phyloP scores from a whole-genome alignment of 2,329 filamentous ascomycete genomes.

The Fulvia fulva region DNA sequence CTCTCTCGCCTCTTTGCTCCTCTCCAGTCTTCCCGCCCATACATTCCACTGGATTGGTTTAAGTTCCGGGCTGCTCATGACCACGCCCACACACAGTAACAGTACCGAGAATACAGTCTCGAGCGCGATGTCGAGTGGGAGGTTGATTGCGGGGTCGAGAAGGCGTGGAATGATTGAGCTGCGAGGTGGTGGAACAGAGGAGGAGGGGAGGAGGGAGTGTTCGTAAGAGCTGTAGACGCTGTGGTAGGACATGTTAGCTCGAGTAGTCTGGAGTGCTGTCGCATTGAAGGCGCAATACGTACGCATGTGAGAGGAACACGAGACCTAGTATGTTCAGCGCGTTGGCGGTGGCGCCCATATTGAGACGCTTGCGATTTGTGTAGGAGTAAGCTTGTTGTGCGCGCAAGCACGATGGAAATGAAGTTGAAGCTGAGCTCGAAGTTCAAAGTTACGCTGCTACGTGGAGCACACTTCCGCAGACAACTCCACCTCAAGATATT shows the following conservation, averaged over 20 bases:
- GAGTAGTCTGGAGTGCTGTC: conserved; percentile 5
- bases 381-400: neutral
- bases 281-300: conserved; percentile 39
- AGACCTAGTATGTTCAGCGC: conserved; percentile 70
- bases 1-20: conserved; percentile 53
- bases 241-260: conserved; percentile 25
- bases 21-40: conserved; percentile 81
- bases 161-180: conserved; percentile 31
- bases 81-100: conserved; percentile 77
- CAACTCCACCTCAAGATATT: neutral
- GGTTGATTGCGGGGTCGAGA: conserved; percentile 34
- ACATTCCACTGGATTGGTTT: conserved; percentile 80
- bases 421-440: too few relatives aligned
- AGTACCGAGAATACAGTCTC: conserved; percentile 80
- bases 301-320: conserved; percentile 82
- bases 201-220: conserved; percentile 66
- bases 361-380: conserved; percentile 4
- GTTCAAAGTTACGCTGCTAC: neutral
- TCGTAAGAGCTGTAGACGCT: conserved; percentile 97
- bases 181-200: conserved; percentile 38
- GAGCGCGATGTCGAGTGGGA: conserved; percentile 82
- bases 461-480: neutral
- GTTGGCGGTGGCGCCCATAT: conserved; percentile 69
- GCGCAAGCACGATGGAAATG: neutral
- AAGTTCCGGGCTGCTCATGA: conserved; percentile 70